phyloP scores from a whole-genome alignment of 257 asterid species.

The Gardenia jasminoides region DNA sequence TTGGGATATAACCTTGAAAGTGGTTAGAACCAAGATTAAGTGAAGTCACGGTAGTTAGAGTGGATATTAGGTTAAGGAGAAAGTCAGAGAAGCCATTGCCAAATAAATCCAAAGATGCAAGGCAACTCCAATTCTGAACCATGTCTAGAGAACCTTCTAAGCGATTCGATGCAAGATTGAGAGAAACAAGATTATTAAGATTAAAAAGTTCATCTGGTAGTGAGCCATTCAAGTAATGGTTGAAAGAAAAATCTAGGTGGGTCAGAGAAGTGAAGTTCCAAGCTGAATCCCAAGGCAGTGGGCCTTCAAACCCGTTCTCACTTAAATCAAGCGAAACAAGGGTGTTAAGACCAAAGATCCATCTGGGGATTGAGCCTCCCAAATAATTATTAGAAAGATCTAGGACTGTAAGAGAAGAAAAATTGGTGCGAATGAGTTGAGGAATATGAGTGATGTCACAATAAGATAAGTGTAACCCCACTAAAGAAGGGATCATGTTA shows the following conservation, averaged over 20 bases:
- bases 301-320: no score
- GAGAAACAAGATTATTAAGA: background rate
- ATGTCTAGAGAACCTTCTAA: background rate
- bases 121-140: background rate
- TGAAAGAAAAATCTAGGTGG: background rate
- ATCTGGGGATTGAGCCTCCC: constrained; percentile 12
- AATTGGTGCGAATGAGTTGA: no score
- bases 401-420: no score
- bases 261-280: no score
- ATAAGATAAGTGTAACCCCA: background rate
- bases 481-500: constrained; percentile 22
- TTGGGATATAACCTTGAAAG: background rate
- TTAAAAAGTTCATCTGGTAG: background rate
- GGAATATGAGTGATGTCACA: background rate
- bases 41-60: background rate
- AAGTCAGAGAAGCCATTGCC: background rate
- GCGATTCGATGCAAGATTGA: background rate
- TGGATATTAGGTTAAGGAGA: background rate
- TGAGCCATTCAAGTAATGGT: background rate
- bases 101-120: background rate
- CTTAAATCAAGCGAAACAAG: background rate
- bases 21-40: background rate
- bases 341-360: constrained; percentile 30
- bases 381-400: background rate
- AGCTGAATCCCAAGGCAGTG: no score